Evolutionary conservation across 164 flowering plant species (phyloP), one percentile per base, ranked within the genome.

Genomic region (Magnolia officinalis): DNA sequence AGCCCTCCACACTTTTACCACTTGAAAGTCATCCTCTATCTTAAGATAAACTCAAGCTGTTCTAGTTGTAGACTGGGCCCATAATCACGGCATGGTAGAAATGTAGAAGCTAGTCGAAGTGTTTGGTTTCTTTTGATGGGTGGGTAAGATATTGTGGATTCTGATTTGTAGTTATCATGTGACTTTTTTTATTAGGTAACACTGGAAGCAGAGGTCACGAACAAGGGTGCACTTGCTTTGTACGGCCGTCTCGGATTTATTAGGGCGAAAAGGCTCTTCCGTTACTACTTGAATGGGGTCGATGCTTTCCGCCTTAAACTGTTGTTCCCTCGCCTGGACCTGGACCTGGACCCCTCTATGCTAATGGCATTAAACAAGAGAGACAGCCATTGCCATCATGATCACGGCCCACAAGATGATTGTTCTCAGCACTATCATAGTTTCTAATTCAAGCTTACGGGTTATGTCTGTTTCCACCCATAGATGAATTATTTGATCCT

Each of bases 231-330:
- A 24, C 93, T 96, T 37, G 98, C 98, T 21, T 82, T 96, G 16
- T 96, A 96, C 76, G 98, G 97, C 2, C 92, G 99, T 67, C 93
- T 96, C 61, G 99, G 99, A 16, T 96, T 96, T 83, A 88, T 96
- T 7, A 88, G 98, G 77, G 96, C 99, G n/a, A 96, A 96, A 85
- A 85, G 99, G 75, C 92, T 96, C 49, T 96, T 91, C 79, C 86
- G 90, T 8, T 96, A 96, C 81, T 96, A 96, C 85, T 81, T 96
- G 88, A 96, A 96, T 82, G 98, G 98, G 50, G 96, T 90, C 50
- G 99, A 96, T 86, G 99, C 98, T 72, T 96, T 94, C 79, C 90
- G 99, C 21, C 86, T 96, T 45, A 96, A 96, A 86, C 81, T 96
- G 66, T 70, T 94, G 76, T 90, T 96, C 74, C 98, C 99, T 2